Evolutionary conservation across 176 grass and related monocot genomes (phyloP).

Genomic region (Avena insularis): DNA sequence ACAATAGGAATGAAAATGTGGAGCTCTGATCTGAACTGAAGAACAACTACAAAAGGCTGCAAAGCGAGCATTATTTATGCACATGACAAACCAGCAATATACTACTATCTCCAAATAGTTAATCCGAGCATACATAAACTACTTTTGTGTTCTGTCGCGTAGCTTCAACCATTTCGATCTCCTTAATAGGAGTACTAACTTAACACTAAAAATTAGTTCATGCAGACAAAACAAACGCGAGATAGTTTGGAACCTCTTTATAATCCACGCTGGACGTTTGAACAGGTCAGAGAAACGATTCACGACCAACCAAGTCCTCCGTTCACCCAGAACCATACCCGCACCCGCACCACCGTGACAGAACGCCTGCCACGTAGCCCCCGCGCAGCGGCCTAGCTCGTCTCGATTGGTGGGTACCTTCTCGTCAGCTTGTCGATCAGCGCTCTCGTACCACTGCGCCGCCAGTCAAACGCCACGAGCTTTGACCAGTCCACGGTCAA

Average conservation of each 20-base stretch:
- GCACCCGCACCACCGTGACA: not conserved
- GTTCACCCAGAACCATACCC: slow-evolving; percentile 39
- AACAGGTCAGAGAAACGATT: slow-evolving; percentile 69
- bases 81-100: not conserved
- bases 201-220: not conserved
- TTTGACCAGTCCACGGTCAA: slow-evolving; percentile 93
- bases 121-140: not conserved
- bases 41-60: not conserved
- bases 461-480: slow-evolving; percentile 86
- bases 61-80: not conserved
- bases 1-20: not conserved
- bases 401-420: slow-evolving; percentile 32
- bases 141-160: not conserved
- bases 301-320: slow-evolving; percentile 42
- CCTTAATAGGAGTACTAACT: too few relatives aligned
- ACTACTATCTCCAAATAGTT: not conserved
- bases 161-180: slow-evolving; percentile 5
- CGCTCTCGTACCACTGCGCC: slow-evolving; percentile 27
- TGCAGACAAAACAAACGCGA: slow-evolving; percentile 21
- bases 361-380: not conserved
- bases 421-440: not conserved
- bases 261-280: slow-evolving; percentile 33
- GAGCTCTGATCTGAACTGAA: not conserved
- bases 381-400: not conserved
- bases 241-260: not conserved